These are phyloP conservation scores for Luzula sylvatica DNA, from an alignment of 176 grass and related monocot species.

Conservation along the genomic window DNA sequence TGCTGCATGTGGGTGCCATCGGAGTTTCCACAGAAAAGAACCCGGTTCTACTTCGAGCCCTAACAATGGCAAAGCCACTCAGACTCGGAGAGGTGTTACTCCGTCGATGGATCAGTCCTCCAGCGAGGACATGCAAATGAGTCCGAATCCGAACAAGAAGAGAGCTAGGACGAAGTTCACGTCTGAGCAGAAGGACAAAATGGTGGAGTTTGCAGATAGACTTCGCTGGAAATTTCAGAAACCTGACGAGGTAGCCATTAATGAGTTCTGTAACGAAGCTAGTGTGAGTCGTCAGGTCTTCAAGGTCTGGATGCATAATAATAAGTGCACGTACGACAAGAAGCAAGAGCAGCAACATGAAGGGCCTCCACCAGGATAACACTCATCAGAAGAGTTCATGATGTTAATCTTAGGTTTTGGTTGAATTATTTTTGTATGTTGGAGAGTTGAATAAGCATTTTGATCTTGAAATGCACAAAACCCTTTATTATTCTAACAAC, in stretches of 20 bases:
- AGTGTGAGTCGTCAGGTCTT: constrained; percentile 69
- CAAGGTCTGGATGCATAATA: constrained; percentile 99
- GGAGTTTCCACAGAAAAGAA: constrained; percentile 92
- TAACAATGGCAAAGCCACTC: neutral
- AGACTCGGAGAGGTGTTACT: constrained; percentile 15
- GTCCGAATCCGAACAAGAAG: constrained; percentile 44
- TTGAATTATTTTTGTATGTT: constrained; percentile 5
- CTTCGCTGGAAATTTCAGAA: constrained; percentile 82
- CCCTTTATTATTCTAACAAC: too few species aligned
- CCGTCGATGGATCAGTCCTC: constrained; percentile 28
- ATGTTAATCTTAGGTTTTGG: neutral
- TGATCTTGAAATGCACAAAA: neutral
- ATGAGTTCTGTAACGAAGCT: constrained; percentile 59
- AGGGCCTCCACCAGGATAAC: constrained; percentile 6
- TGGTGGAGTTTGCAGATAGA: constrained; percentile 71
- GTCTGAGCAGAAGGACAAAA: constrained; percentile 69
- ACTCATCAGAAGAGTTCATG: constrained; percentile 2
- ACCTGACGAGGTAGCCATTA: constrained; percentile 43
- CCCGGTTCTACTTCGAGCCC: constrained; percentile 3
- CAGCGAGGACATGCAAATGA: constrained; percentile 22
- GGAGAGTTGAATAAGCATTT: neutral
- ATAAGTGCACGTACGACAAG: constrained; percentile 54
- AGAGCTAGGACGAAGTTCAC: constrained; percentile 87
- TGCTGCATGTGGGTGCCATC: constrained; percentile 89
- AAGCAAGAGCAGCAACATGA: constrained; percentile 19